Conservation (phyloP, 495 filamentous ascomycete species). For the Collariella sp. region DNA sequence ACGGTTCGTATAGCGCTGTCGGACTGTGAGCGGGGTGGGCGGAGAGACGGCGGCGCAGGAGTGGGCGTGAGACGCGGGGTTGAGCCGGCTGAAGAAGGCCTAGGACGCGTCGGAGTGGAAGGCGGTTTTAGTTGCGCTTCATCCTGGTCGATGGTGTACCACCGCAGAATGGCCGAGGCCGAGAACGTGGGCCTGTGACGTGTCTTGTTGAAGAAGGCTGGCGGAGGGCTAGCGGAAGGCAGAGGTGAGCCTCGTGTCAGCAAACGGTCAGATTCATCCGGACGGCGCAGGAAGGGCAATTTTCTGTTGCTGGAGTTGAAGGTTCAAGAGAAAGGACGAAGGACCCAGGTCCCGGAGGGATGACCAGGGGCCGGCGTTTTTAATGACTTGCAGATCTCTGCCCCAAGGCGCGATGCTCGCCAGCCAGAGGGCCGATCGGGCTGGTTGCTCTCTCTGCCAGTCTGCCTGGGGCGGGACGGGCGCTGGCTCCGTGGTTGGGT, state of each 20-base stretch:
- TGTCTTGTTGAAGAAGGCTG: slow-evolving; percentile 14
- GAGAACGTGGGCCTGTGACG: slow-evolving; percentile 15
- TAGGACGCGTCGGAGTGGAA: background rate
- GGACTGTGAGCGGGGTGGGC: slow-evolving; percentile 1
- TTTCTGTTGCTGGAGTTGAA: no score
- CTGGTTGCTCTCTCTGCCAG: slow-evolving; percentile 2
- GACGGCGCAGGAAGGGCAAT: no score
- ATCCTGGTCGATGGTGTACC: slow-evolving; percentile 9
- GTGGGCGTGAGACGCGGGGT: slow-evolving; percentile 7
- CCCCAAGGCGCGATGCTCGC: background rate
- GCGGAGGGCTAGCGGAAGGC: slow-evolving; percentile 10
- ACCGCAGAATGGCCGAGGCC: slow-evolving; percentile 8
- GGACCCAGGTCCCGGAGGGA: background rate
- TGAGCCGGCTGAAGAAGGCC: background rate
- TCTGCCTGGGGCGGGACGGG: background rate
- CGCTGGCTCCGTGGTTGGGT: background rate
- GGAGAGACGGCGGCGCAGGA: slow-evolving; percentile 3
- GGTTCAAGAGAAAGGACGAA: background rate
- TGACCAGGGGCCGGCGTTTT: slow-evolving; percentile 14
- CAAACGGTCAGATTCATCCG: background rate
- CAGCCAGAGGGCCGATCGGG: background rate
- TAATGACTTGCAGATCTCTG: slow-evolving; percentile 18
- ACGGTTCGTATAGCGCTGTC: slow-evolving; percentile 15
- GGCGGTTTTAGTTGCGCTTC: slow-evolving; percentile 14
- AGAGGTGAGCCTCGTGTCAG: background rate